Conservation (phyloP, 2,329 filamentous ascomycete species). For the Ophiosphaerella narmari region DNA sequence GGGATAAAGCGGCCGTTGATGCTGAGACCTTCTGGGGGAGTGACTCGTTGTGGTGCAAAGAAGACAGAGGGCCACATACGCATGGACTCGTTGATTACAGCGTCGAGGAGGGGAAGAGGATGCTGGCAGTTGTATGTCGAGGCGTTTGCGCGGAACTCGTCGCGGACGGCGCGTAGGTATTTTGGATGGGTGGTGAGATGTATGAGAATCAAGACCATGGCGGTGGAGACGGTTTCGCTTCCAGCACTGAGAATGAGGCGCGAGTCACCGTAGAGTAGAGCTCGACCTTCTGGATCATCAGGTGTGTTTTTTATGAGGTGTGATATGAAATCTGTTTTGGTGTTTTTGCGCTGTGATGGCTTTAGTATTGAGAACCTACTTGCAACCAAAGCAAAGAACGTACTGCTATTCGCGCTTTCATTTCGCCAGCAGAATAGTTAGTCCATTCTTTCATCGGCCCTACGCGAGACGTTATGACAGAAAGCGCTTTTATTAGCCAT, state of each 20-base stretch:
- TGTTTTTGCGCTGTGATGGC: conserved; percentile 12
- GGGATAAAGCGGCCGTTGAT: conserved; percentile 30
- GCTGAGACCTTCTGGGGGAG: conserved; percentile 32
- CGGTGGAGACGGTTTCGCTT: conserved; percentile 56
- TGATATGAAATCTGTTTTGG: conserved; percentile 25
- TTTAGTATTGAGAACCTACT: too few species aligned
- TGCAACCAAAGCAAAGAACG: too few species aligned
- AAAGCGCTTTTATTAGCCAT: too few species aligned
- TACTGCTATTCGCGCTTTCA: too few species aligned
- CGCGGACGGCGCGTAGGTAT: conserved; percentile 21
- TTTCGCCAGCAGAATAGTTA: too few species aligned
- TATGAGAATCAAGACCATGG: conserved; percentile 57
- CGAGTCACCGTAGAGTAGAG: conserved; percentile 34
- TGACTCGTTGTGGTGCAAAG: conserved; percentile 32
- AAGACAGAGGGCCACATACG: conserved; percentile 34
- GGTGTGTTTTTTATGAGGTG: conserved; percentile 30
- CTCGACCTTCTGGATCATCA: conserved; percentile 13
- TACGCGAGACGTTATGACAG: too few species aligned
- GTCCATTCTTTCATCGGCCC: too few species aligned
- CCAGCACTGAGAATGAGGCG: conserved; percentile 40
- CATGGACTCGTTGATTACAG: conserved; percentile 33
- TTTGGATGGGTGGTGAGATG: conserved; percentile 27
- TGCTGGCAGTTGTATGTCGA: conserved; percentile 13
- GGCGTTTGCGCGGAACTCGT: conserved; percentile 18
- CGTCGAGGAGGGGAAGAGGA: conserved; percentile 22